phyloP scores from a whole-genome alignment of 2,329 filamentous ascomycete species.

The Claviceps spartinae region DNA sequence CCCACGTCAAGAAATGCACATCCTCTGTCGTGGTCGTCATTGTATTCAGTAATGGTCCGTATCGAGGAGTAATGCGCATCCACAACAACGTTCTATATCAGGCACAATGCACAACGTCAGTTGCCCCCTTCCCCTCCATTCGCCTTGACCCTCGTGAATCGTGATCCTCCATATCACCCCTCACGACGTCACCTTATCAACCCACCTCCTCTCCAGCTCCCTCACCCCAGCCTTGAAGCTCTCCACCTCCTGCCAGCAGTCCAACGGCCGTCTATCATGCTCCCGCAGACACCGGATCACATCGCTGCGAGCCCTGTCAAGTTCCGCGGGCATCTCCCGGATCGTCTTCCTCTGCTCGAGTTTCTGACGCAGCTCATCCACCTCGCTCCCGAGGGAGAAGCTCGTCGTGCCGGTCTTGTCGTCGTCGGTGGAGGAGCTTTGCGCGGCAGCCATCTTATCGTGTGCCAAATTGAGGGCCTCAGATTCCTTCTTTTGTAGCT shows the following conservation, averaged over 20 bases:
- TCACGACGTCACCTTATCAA: conserved; percentile 56
- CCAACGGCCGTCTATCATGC: conserved; percentile 76
- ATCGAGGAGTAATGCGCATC: too few species aligned
- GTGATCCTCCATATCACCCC: neutral
- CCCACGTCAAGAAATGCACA: too few species aligned
- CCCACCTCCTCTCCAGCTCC: conserved; percentile 73
- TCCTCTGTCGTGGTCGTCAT: too few species aligned
- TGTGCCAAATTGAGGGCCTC: conserved; percentile 56
- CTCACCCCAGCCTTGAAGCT: conserved; percentile 81
- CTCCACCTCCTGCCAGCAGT: conserved; percentile 92
- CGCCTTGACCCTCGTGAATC: neutral
- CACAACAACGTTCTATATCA: too few species aligned
- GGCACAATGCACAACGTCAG: too few species aligned
- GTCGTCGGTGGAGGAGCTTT: conserved; percentile 19
- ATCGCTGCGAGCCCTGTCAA: conserved; percentile 61
- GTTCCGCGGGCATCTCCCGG: conserved; percentile 53
- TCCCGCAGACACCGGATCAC: conserved; percentile 70
- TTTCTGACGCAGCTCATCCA: conserved; percentile 43
- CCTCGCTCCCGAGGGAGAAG: conserved; percentile 43
- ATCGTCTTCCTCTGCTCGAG: conserved; percentile 51
- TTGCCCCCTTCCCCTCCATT: neutral
- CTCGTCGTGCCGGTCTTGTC: conserved; percentile 16
- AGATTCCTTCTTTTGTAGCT: conserved; percentile 57
- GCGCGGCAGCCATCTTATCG: conserved; percentile 42
- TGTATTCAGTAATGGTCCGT: too few species aligned